Conservation (phyloP, 352 stramenopile genomes). For the Globisporangium spinosum region DNA sequence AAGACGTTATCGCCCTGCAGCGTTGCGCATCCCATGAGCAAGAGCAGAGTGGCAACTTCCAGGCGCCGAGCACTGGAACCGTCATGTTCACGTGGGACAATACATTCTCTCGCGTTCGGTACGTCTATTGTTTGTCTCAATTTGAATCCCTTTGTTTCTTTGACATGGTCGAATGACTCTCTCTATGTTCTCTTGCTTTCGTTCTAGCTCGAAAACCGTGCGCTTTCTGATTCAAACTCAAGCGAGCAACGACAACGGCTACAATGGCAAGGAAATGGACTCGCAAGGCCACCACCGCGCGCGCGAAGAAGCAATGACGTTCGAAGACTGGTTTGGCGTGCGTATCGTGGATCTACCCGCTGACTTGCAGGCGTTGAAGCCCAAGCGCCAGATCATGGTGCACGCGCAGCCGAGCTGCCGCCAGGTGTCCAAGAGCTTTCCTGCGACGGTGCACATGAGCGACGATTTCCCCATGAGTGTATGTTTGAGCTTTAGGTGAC, state of each 20-base stretch:
- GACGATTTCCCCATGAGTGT: slow-evolving; percentile 59
- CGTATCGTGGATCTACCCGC: slow-evolving; percentile 35
- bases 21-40: slow-evolving; percentile 30
- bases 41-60: slow-evolving; percentile 39
- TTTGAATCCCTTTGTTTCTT: not conserved
- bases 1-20: slow-evolving; percentile 34
- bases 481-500: slow-evolving; percentile 3
- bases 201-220: slow-evolving; percentile 35
- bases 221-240: slow-evolving; percentile 30
- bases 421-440: slow-evolving; percentile 52
- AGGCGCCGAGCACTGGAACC: slow-evolving; percentile 29
- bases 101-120: slow-evolving; percentile 54
- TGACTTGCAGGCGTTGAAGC: slow-evolving; percentile 28
- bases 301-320: slow-evolving; percentile 43
- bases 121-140: slow-evolving; percentile 1
- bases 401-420: slow-evolving; percentile 40
- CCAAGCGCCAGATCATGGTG: slow-evolving; percentile 49
- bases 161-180: not conserved
- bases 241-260: not conserved
- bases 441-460: slow-evolving; percentile 55
- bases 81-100: slow-evolving; percentile 66
- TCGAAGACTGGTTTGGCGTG: slow-evolving; percentile 61
- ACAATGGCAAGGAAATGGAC: slow-evolving; percentile 23
- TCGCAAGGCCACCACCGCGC: slow-evolving; percentile 29
- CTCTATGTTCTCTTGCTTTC: not conserved